These are phyloP conservation scores for Yamadazyma epiphylla DNA, from an alignment of 1,139 yeast genomes.

Conservation along the genomic window DNA sequence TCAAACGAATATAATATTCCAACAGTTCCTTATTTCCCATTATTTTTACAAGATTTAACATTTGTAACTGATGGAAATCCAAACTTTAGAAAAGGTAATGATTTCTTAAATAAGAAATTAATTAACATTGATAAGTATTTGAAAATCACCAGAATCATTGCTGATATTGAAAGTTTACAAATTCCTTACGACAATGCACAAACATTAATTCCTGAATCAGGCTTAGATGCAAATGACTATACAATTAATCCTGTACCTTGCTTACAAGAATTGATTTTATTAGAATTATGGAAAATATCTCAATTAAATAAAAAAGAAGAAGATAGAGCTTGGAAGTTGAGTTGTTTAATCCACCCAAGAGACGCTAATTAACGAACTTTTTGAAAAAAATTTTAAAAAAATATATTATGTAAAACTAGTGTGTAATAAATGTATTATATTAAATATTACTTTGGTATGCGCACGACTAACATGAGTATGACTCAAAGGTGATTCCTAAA, in stretches of 20 bases:
- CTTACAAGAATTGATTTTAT: constrained; percentile 60
- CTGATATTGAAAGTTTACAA: constrained; percentile 78
- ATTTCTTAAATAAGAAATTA: constrained; percentile 55
- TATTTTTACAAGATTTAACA: constrained; percentile 82
- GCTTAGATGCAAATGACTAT: constrained; percentile 20
- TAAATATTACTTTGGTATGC: background rate
- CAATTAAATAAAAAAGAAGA: constrained; percentile 57
- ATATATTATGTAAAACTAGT: background rate
- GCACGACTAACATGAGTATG: too few species aligned
- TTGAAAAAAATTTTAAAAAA: too few species aligned
- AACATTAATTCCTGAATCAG: constrained; percentile 5
- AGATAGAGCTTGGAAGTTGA: constrained; percentile 71
- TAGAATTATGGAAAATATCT: constrained; percentile 68
- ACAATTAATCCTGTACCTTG: constrained; percentile 39
- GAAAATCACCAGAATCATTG: constrained; percentile 68
- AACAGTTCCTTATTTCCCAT: constrained; percentile 80
- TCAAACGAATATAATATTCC: constrained; percentile 59
- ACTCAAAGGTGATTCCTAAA: too few species aligned
- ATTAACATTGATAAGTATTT: constrained; percentile 82
- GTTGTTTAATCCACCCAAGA: constrained; percentile 52
- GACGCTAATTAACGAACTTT: constrained; percentile 12
- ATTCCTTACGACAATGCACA: constrained; percentile 42
- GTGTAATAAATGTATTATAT: background rate
- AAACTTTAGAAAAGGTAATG: constrained; percentile 57
- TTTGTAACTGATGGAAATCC: constrained; percentile 87